These are phyloP conservation scores for Trematosphaeria pertusa DNA, from an alignment of 2,329 filamentous ascomycete genomes.

Conservation along the genomic window DNA sequence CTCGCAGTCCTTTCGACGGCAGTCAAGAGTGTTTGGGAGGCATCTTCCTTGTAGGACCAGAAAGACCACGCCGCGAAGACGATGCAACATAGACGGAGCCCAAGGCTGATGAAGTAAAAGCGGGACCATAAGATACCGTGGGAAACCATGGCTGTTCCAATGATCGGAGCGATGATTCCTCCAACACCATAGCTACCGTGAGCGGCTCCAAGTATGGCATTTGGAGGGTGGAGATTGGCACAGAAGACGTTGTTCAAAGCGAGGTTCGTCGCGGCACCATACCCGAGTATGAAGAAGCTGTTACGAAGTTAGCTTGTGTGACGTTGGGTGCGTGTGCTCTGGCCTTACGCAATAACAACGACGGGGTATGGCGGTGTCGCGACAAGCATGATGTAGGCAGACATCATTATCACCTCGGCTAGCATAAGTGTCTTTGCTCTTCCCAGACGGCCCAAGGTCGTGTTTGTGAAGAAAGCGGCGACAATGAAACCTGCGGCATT, in stretches of 20 bases:
- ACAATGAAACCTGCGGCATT: slow-evolving; percentile 79
- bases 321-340: neutral
- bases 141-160: slow-evolving; percentile 76
- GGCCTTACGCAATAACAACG: slow-evolving; percentile 60
- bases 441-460: slow-evolving; percentile 67
- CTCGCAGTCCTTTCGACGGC: slow-evolving; percentile 54
- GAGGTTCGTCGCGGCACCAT: slow-evolving; percentile 59
- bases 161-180: slow-evolving; percentile 68
- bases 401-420: slow-evolving; percentile 62
- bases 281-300: slow-evolving; percentile 72
- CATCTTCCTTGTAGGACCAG: slow-evolving; percentile 71
- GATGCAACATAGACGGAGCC: slow-evolving; percentile 64
- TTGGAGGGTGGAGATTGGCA: slow-evolving; percentile 60
- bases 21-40: slow-evolving; percentile 51
- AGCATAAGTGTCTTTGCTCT: slow-evolving; percentile 69
- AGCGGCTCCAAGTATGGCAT: slow-evolving; percentile 63
- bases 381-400: slow-evolving; percentile 70
- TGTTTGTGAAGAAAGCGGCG: slow-evolving; percentile 73
- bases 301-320: slow-evolving; percentile 16
- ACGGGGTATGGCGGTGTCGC: slow-evolving; percentile 73
- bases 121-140: slow-evolving; percentile 68
- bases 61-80: slow-evolving; percentile 71
- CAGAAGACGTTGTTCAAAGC: slow-evolving; percentile 65
- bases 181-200: slow-evolving; percentile 68
- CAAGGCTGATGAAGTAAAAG: slow-evolving; percentile 74